Base-by-base conservation (phyloP, 1,139 yeast genomes). In the Saccharomyces hybrid region DNA sequence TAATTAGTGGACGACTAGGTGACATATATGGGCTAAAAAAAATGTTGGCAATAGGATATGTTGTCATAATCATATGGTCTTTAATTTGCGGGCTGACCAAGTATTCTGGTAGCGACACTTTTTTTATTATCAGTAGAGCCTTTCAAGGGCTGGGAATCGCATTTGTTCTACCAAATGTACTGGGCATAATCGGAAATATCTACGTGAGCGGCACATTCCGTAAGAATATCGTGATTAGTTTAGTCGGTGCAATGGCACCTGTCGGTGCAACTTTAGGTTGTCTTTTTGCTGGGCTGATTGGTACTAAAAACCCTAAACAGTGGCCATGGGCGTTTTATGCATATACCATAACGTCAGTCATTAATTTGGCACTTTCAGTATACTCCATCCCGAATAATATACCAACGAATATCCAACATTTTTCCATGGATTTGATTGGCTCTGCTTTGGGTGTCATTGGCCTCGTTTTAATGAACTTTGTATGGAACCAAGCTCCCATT, bases 261-360 rank as follows among this genome's bases (percentile, higher is more conserved):
- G 64, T 73, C 2, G 85, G 85, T 13, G 84, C 84, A 0, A 71
- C 77, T 3, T 50, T 78, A 26, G 81, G 82, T 1, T 75, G 76
- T 1, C 57, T 80, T 2, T 74, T 79, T 71, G 77, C 81, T 2
- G 83, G 79, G 0, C 65, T 78, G 1, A 72, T 78, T 26, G 75
- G 77, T 3, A 73, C 78, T 48, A 61, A 65, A 31, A 69, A 72
- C 47, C 70, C 75, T 9, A 53, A 55, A 11, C 55, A 59, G 69
- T 79, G 83, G 82, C 78, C 80, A 2, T 80, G 83, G 83, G 73
- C 76, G 7, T 80, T 78, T 57, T 79, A 78, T 70, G 64, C 79
- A 0, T 69, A 76, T 57, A 66, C 77, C 2, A 76, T 80, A 1
- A 66, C 73, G 1, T 63, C 77, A 20, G 64, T 66, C 5, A 6